Conservation (phyloP, 345 rosid species). For the Melaleuca alternifolia region DNA sequence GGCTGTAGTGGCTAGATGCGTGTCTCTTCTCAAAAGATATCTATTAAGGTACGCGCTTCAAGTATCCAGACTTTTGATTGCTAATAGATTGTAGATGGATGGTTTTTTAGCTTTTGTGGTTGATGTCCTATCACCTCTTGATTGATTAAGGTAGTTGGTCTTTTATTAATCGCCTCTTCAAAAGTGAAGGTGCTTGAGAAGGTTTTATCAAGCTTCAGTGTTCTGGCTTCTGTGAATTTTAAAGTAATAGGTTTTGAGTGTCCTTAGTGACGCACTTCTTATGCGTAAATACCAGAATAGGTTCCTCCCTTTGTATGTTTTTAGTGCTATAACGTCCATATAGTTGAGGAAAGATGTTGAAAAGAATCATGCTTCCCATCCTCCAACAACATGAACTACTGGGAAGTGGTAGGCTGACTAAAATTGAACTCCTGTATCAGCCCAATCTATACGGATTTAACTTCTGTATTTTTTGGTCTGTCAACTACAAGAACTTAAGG, state of each 20-base stretch:
- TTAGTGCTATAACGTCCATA: background rate
- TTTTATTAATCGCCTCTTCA: background rate
- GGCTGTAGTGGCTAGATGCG: constrained; percentile 92
- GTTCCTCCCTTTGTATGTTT: background rate
- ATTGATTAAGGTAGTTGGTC: background rate
- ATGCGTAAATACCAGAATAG: background rate
- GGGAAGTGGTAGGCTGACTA: background rate
- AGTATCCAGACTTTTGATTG: background rate
- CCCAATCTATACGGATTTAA: background rate
- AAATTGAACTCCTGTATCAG: background rate
- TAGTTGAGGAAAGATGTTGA: background rate
- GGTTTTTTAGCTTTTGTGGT: background rate
- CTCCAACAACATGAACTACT: background rate
- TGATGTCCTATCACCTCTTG: background rate
- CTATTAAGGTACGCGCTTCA: constrained; percentile 56
- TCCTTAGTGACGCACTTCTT: background rate
- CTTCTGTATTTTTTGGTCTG: background rate
- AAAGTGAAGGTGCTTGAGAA: background rate
- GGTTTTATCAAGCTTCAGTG: background rate
- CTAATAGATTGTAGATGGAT: background rate
- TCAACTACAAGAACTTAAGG: background rate
- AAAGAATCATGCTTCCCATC: background rate
- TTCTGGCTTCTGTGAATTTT: background rate
- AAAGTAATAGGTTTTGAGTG: background rate
- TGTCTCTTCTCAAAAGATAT: constrained; percentile 81